Conservation (phyloP, 176 grass and related monocot species). For the Eremochloa ophiuroides region DNA sequence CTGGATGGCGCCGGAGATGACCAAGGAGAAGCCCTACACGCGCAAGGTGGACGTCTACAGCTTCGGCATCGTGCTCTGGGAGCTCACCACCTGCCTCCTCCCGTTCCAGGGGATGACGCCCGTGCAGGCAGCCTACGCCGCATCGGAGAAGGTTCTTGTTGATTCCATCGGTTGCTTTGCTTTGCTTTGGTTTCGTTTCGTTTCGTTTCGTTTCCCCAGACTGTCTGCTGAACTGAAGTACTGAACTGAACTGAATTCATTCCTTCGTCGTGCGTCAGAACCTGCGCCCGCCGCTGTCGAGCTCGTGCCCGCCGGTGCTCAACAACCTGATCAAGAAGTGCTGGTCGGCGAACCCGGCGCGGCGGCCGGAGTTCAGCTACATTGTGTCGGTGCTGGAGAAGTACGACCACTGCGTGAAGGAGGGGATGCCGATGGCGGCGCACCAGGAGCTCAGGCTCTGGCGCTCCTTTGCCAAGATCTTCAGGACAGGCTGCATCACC, state of each 20-base stretch:
- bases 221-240: no score
- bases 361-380: conserved; percentile 89
- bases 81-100: conserved; percentile 92
- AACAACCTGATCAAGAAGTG: conserved; percentile 88
- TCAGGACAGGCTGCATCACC: conserved; percentile 69
- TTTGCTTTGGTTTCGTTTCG: not conserved
- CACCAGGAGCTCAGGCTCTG: conserved; percentile 72
- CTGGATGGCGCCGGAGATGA: conserved; percentile 99
- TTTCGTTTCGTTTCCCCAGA: not conserved
- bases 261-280: conserved; percentile 34
- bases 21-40: conserved; percentile 92
- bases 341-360: conserved; percentile 79
- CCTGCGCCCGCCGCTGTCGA: conserved; percentile 73
- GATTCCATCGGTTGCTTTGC: not conserved
- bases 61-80: conserved; percentile 98
- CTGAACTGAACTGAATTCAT: not conserved
- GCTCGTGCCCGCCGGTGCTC: conserved; percentile 65
- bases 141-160: conserved; percentile 84
- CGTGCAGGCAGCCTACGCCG: conserved; percentile 94
- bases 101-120: conserved; percentile 98
- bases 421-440: conserved; percentile 66
- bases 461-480: conserved; percentile 54
- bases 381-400: conserved; percentile 95
- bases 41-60: conserved; percentile 98
- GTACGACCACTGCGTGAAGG: conserved; percentile 83